Conservation (phyloP, 352 stramenopile species). For the Phytophthora sojae region DNA sequence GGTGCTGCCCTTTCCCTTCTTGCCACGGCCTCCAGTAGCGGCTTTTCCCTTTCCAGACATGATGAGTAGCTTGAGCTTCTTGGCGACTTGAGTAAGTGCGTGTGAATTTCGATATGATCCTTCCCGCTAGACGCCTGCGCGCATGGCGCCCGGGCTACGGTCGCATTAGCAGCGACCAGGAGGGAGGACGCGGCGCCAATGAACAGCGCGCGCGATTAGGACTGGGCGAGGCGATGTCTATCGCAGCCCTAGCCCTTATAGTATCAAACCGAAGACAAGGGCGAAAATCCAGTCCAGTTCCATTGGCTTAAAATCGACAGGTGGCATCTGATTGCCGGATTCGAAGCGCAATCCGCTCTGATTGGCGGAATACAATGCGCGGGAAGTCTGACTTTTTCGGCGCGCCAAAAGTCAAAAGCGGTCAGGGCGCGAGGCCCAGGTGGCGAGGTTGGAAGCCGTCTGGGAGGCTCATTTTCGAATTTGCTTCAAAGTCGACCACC, state of each 20-base stretch:
- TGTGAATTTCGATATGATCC: slow-evolving; percentile 42
- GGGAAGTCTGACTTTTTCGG: slow-evolving; percentile 21
- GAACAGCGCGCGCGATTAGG: background rate
- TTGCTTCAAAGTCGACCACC: slow-evolving; percentile 49
- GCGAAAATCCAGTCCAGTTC: slow-evolving; percentile 8
- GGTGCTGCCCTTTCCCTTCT: slow-evolving; percentile 72
- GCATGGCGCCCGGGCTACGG: background rate
- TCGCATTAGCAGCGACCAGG: slow-evolving; percentile 3
- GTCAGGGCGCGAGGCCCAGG: background rate
- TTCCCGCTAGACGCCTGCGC: background rate
- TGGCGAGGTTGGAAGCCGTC: background rate
- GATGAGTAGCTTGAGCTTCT: slow-evolving; percentile 29
- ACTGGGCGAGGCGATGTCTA: slow-evolving; percentile 21
- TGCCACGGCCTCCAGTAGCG: slow-evolving; percentile 74
- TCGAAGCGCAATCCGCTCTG: background rate
- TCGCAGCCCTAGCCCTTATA: slow-evolving; percentile 4
- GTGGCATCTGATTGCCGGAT: no score
- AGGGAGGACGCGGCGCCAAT: slow-evolving; percentile 8
- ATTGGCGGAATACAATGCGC: slow-evolving; percentile 32
- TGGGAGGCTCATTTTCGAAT: slow-evolving; percentile 42
- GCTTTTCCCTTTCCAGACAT: slow-evolving; percentile 87
- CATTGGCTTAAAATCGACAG: slow-evolving; percentile 24
- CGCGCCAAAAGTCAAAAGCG: slow-evolving; percentile 12
- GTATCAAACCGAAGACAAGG: slow-evolving; percentile 16
- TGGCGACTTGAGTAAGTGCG: slow-evolving; percentile 32